Percentiles rank a stretch among this genome's conserved stretches.
phyloP scores from a whole-genome alignment of 139 green algal species.

The Chlamydomonas asymmetrica region DNA sequence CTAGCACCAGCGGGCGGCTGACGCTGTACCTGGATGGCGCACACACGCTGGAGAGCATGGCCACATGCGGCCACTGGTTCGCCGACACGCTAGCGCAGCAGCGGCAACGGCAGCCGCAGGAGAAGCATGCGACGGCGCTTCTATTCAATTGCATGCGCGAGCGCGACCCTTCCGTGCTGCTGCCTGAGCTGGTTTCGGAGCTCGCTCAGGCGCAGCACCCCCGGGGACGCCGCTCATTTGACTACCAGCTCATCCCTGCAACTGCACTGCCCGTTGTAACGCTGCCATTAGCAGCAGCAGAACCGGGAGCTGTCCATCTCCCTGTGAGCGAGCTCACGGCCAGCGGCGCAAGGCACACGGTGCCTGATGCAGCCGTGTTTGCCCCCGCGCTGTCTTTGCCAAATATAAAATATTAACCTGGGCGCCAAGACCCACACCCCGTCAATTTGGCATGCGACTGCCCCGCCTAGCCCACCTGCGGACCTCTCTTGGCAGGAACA shows the following conservation, averaged over 20 bases:
- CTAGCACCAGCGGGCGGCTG: conserved; percentile 48
- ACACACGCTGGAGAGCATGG: conserved; percentile 94
- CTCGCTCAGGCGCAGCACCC: background rate
- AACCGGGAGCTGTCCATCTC: too few relatives aligned
- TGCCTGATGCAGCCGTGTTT: too few relatives aligned
- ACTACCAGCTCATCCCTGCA: too few relatives aligned
- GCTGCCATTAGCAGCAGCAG: background rate
- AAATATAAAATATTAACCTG: too few relatives aligned
- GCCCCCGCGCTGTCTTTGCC: too few relatives aligned
- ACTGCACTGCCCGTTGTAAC: background rate
- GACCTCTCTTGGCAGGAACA: too few relatives aligned
- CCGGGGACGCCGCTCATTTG: too few relatives aligned
- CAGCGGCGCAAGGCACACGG: too few relatives aligned
- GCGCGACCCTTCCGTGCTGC: conserved; percentile 75
- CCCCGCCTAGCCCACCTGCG: too few relatives aligned
- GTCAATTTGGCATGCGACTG: too few relatives aligned
- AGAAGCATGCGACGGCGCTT: conserved; percentile 51
- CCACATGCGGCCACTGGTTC: conserved; percentile 90
- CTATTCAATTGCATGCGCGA: conserved; percentile 97
- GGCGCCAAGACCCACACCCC: too few relatives aligned
- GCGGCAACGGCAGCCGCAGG: background rate
- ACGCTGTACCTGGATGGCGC: conserved; percentile 94
- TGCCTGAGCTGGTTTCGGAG: conserved; percentile 58
- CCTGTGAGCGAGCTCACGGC: too few relatives aligned
- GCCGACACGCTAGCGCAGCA: conserved; percentile 20